Percentiles rank a stretch among this genome's conserved stretches.
phyloP scores from a whole-genome alignment of 495 filamentous ascomycete species.

The Astrothelium macrocarpum region DNA sequence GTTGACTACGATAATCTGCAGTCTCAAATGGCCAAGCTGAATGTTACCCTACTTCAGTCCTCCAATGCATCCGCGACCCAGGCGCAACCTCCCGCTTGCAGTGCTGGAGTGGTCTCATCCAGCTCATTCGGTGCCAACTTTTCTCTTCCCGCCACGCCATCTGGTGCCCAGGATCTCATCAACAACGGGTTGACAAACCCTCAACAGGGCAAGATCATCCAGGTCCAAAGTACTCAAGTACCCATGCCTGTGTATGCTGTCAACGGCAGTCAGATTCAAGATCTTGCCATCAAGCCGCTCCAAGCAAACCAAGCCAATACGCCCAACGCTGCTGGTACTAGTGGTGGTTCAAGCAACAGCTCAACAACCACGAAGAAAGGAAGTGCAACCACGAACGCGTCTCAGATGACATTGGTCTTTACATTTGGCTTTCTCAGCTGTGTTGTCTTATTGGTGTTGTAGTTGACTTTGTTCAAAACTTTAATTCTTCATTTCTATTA shows the following conservation, averaged over 20 bases:
- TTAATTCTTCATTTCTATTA: neutral
- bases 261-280: conserved; percentile 43
- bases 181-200: conserved; percentile 46
- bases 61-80: conserved; percentile 45
- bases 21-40: conserved; percentile 61
- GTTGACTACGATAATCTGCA: conserved; percentile 69
- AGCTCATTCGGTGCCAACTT: conserved; percentile 63
- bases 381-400: neutral
- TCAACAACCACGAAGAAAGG: neutral
- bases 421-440: neutral
- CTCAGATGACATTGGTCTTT: neutral
- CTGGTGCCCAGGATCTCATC: conserved; percentile 46
- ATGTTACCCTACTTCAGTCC: conserved; percentile 53
- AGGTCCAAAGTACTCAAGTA: conserved; percentile 44
- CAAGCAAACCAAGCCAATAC: conserved; percentile 44
- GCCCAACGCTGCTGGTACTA: conserved; percentile 33
- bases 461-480: neutral
- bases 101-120: conserved; percentile 49
- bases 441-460: neutral
- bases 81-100: conserved; percentile 50
- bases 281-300: conserved; percentile 45
- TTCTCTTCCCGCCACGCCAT: conserved; percentile 52
- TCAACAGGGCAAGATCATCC: conserved; percentile 47
- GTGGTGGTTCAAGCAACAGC: neutral
- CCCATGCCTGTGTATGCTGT: conserved; percentile 45